A percentile compares a stretch with the other conserved stretches of the same genome.
phyloP scores from a whole-genome alignment of 495 filamentous ascomycete genomes.

The Xeromyces bisporus region DNA sequence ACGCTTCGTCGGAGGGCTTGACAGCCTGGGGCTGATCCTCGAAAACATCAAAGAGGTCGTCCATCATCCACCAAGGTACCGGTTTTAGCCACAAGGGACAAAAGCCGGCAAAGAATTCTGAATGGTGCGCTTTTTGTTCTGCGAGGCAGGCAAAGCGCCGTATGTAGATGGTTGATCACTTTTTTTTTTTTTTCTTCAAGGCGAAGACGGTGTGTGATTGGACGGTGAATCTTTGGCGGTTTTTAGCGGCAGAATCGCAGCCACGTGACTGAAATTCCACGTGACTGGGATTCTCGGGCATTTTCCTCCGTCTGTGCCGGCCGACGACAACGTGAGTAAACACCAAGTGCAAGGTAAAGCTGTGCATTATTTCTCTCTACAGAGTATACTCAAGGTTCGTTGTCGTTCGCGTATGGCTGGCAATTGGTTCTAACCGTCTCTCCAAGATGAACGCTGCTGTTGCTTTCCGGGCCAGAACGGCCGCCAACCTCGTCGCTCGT shows the following conservation, averaged over 20 bases:
- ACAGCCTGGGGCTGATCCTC: constrained; percentile 42
- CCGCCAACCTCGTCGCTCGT: constrained; percentile 53
- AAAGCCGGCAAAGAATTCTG: constrained; percentile 16
- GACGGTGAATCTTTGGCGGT: too few species aligned
- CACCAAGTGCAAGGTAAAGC: too few species aligned
- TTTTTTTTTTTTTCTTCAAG: too few species aligned
- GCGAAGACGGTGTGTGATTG: constrained; percentile 13
- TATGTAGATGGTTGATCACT: too few species aligned
- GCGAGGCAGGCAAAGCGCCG: too few species aligned
- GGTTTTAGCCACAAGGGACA: background rate
- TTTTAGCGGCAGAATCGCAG: constrained; percentile 8
- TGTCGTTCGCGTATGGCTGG: constrained; percentile 1
- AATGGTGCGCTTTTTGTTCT: constrained; percentile 15
- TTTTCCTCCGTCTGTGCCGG: too few species aligned
- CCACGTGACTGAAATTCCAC: constrained; percentile 15
- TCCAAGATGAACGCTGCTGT: constrained; percentile 75
- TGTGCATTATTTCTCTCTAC: too few species aligned
- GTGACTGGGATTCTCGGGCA: too few species aligned
- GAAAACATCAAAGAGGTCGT: constrained; percentile 76
- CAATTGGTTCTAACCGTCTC: constrained; percentile 5
- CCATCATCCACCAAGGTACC: constrained; percentile 32
- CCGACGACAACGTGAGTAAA: too few species aligned
- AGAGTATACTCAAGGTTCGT: constrained; percentile 20
- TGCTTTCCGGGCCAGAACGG: constrained; percentile 51
- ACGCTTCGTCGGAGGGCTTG: constrained; percentile 11